phyloP scores from a whole-genome alignment of 139 green algal species.

The Protoeuglena noctilucae region DNA sequence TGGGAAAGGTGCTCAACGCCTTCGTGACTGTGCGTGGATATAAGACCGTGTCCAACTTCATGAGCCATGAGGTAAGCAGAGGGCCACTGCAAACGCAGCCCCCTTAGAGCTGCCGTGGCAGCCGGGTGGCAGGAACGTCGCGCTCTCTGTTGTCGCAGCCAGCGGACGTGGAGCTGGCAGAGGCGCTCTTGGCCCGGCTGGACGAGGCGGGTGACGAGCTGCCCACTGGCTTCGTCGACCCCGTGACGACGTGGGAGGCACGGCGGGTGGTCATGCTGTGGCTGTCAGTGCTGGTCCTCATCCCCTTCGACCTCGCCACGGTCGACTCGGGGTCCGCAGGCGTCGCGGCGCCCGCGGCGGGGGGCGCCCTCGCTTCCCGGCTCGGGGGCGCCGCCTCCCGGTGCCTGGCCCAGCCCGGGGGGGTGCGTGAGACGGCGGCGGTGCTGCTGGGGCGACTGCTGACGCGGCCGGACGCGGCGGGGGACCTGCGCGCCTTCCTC shows the following conservation, averaged over 20 bases:
- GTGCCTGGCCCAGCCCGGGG: too few species aligned
- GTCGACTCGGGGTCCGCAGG: slow-evolving; percentile 43
- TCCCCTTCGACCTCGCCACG: slow-evolving; percentile 79
- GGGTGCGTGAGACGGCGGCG: slow-evolving; percentile 60
- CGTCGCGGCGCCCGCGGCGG: neutral
- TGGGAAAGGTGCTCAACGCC: too few species aligned
- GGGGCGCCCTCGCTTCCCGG: too few species aligned
- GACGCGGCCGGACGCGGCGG: slow-evolving; percentile 64
- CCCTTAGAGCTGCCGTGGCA: too few species aligned
- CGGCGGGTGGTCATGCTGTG: slow-evolving; percentile 78
- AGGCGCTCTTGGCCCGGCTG: slow-evolving; percentile 35
- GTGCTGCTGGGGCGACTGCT: slow-evolving; percentile 69
- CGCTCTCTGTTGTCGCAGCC: too few species aligned
- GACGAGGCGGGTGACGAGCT: neutral
- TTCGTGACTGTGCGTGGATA: too few species aligned
- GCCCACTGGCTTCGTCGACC: slow-evolving; percentile 2
- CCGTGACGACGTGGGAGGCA: slow-evolving; percentile 39
- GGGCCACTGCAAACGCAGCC: too few species aligned
- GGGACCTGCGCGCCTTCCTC: slow-evolving; percentile 49
- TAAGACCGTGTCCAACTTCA: slow-evolving; percentile 59
- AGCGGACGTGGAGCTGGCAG: slow-evolving; percentile 61
- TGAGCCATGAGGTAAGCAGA: neutral
- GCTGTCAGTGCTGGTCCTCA: slow-evolving; percentile 78
- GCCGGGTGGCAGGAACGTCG: too few species aligned
- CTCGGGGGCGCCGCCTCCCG: too few species aligned